Conservation (phyloP, 495 filamentous ascomycete genomes). For the Penicillium crystallinum region DNA sequence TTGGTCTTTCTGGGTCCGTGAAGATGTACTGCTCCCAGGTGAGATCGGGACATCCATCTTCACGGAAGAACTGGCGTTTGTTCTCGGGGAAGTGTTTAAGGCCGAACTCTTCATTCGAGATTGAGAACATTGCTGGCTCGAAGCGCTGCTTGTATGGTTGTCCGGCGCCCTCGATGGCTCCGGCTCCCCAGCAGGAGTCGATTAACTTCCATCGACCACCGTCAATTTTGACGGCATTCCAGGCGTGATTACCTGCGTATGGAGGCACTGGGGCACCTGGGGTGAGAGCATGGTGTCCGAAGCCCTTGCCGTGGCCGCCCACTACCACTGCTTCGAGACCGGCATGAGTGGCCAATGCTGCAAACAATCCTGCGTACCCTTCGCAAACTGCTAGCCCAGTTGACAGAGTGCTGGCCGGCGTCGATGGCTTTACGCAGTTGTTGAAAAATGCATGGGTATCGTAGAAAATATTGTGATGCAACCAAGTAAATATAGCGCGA, state of each 20-base stretch:
- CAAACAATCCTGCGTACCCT: constrained; percentile 84
- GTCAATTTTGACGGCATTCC: constrained; percentile 89
- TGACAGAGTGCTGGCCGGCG: constrained; percentile 60
- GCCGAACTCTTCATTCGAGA: constrained; percentile 78
- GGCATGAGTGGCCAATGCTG: constrained; percentile 63
- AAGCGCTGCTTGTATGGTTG: constrained; percentile 63
- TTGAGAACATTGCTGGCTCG: constrained; percentile 64
- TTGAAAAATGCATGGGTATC: constrained; percentile 73
- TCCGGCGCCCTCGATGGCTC: constrained; percentile 46
- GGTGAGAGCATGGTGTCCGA: constrained; percentile 53
- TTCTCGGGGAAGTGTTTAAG: constrained; percentile 71
- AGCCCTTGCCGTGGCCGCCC: constrained; percentile 83
- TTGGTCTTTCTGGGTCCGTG: constrained; percentile 42
- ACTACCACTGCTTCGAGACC: constrained; percentile 69
- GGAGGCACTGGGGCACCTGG: constrained; percentile 56
- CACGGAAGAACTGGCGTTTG: constrained; percentile 60
- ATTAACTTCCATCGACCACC: constrained; percentile 85
- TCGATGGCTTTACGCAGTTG: constrained; percentile 58
- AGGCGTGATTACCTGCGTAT: constrained; percentile 66
- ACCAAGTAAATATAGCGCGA: constrained; percentile 87
- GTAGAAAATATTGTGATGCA: constrained; percentile 89
- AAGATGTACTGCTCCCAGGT: constrained; percentile 77
- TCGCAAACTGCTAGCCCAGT: constrained; percentile 82
- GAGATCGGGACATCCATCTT: constrained; percentile 49
- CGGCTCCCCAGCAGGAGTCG: constrained; percentile 91